Evolutionary conservation across 2,329 filamentous ascomycete species (phyloP).

Genomic region (Emmonsiellopsis sp.): DNA sequence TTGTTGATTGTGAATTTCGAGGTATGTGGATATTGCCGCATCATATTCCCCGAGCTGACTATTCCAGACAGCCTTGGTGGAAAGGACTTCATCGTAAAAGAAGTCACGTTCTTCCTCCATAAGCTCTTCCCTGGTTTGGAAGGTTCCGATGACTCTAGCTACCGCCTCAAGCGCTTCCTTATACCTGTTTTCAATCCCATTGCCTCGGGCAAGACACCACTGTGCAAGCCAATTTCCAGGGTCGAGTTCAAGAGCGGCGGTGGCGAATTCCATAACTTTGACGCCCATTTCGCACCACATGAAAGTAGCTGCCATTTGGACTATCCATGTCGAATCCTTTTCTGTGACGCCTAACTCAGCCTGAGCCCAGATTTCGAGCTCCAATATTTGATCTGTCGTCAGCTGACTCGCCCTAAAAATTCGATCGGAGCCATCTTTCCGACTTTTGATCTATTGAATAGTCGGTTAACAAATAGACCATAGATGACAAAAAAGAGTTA

Average conservation of each 20-base stretch:
- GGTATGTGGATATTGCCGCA: constrained; percentile 5
- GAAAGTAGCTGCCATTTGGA: constrained; percentile 16
- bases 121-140: constrained; percentile 7
- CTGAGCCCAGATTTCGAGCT: constrained; percentile 10
- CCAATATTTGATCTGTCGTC: constrained; percentile 8
- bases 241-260: constrained; percentile 10
- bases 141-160: constrained; percentile 5
- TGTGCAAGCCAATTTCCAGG: constrained; percentile 15
- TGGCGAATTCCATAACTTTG: constrained; percentile 15
- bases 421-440: constrained; percentile 1
- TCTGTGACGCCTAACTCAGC: constrained; percentile 6
- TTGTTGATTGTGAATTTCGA: constrained; percentile 9
- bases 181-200: constrained; percentile 7
- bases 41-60: constrained; percentile 4
- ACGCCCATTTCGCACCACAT: constrained; percentile 7
- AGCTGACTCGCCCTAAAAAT: neutral
- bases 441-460: constrained; percentile 4
- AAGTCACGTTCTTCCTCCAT: constrained; percentile 4
- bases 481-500: no score
- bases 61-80: constrained; percentile 5
- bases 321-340: constrained; percentile 7
- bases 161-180: constrained; percentile 5
- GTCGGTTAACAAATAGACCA: no score
- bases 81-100: constrained; percentile 9
- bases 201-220: constrained; percentile 12